Base-by-base conservation (phyloP, 192 early-diverging fungal species). In the Podochytrium sp. region DNA sequence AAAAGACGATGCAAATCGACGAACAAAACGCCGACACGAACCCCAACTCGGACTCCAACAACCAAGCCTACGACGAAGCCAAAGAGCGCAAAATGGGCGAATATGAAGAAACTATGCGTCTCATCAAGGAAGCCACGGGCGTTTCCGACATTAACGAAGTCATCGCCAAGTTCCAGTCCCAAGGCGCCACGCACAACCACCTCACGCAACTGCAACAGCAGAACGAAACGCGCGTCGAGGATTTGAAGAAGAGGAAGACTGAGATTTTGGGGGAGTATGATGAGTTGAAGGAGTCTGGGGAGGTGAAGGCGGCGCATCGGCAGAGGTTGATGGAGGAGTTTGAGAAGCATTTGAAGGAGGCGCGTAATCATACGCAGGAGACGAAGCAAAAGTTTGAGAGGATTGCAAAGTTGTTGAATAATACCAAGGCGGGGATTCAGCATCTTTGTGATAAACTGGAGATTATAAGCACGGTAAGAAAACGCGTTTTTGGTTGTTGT, bases 121-220 rank as follows among this genome's bases (percentile, higher is more conserved):
- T 87, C 27, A 85, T 89, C 68, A 89, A 88, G 65, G 88, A 89
- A 65, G 86, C 86, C 2, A 87, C 86, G 0, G 88, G 88, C 18
- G 86, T 89, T 35, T 79, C 76, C 27, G 81, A 83, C 74, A 85
- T 89, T 51, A 80, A 81, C 67, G 85, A 89, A 73, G 86, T 89
- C 23, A 85, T 86, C 59, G 79, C 83, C 41, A 89, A 89, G 62
- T 88, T 86, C 74, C 83, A 85, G 53, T 79, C 84, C 6, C 88
- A 89, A 66, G 83, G 85, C 33, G 86, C 86, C 37, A 89, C 88
- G 16, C 80, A 84, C 79, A 74, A 71, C 4, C 88, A 86, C 50
- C 76, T 89, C n/a, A 62, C 78, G 14, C 74, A 78, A 42, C 74
- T 89, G 4, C 78, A 82, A 56, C 56, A 78, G 59, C 55, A 51